Percentiles rank a stretch among this genome's conserved stretches.
Conservation (phyloP, 768 basidiomycete genomes). For the Scleroderma citrinum region DNA sequence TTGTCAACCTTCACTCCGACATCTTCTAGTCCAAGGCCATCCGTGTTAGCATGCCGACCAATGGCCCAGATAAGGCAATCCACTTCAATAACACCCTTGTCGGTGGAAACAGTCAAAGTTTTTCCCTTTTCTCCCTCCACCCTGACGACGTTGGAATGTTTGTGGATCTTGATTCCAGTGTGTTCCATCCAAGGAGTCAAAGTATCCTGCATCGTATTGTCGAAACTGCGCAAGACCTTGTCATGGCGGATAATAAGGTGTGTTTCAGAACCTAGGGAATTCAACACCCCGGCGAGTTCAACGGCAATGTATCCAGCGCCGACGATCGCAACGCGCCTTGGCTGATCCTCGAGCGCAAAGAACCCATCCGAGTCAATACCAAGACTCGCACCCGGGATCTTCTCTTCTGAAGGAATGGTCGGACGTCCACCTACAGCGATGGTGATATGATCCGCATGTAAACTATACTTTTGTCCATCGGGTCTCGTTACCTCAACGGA, state of each 20-base stretch:
- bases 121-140: slow-evolving; percentile 73
- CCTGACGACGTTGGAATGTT: slow-evolving; percentile 62
- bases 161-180: slow-evolving; percentile 88
- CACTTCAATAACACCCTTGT: slow-evolving; percentile 70
- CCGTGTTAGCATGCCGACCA: slow-evolving; percentile 79
- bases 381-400: slow-evolving; percentile 84
- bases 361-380: slow-evolving; percentile 96
- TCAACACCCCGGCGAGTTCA: slow-evolving; percentile 92
- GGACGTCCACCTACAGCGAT: slow-evolving; percentile 88
- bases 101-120: slow-evolving; percentile 67
- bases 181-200: slow-evolving; percentile 92
- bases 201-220: slow-evolving; percentile 76
- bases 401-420: slow-evolving; percentile 65
- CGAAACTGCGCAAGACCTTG: slow-evolving; percentile 88
- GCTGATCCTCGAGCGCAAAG: slow-evolving; percentile 87
- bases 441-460: slow-evolving; percentile 73
- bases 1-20: slow-evolving; percentile 68
- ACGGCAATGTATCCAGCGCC: slow-evolving; percentile 99
- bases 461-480: slow-evolving; percentile 63
- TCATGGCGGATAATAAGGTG: slow-evolving; percentile 90
- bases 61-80: slow-evolving; percentile 93
- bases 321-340: slow-evolving; percentile 88
- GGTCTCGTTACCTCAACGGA: slow-evolving; percentile 66
- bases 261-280: slow-evolving; percentile 86
- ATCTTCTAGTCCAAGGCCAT: slow-evolving; percentile 70